Evolutionary conservation across 2,329 filamentous ascomycete genomes (phyloP).

Genomic region (Apiospora sp.): DNA sequence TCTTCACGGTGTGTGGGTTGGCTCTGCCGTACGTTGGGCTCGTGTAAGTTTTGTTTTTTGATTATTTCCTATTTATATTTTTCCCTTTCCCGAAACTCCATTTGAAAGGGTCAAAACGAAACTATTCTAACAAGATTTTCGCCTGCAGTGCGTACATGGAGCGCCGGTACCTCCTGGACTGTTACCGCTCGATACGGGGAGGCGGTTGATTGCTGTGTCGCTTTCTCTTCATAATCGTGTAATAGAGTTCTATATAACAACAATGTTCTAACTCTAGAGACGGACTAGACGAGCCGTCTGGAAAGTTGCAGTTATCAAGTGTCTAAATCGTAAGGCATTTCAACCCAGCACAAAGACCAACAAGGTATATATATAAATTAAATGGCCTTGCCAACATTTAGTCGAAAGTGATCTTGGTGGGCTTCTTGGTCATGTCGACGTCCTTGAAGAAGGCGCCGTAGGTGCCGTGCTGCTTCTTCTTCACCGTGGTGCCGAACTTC

Average conservation of each 20-base stretch:
- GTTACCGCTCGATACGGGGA: constrained; percentile 54
- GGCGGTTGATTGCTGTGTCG: constrained; percentile 27
- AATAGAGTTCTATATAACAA: constrained; percentile 5
- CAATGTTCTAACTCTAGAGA: neutral
- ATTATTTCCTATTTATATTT: constrained; percentile 27
- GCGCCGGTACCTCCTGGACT: constrained; percentile 60
- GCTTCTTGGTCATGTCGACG: constrained; percentile 80
- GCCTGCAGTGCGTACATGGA: constrained; percentile 59
- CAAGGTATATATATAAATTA: neutral
- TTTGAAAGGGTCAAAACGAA: constrained; percentile 36
- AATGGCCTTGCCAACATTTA: neutral
- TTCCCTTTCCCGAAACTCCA: constrained; percentile 14
- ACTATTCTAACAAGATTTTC: constrained; percentile 39
- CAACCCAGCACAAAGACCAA: no score
- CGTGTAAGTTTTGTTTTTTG: constrained; percentile 61
- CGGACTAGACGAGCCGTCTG: neutral
- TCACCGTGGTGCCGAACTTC: constrained; percentile 97
- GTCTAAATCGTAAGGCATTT: neutral
- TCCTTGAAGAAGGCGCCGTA: constrained; percentile 98
- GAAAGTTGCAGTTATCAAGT: neutral
- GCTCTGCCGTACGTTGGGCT: constrained; percentile 60
- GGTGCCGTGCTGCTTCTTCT: constrained; percentile 96
- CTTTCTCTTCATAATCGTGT: neutral
- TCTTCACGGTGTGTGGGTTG: constrained; percentile 58
- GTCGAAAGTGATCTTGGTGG: constrained; percentile 93